Base-by-base conservation (phyloP, 1,284 basidiomycete species). In the Cryptococcus sp. region DNA sequence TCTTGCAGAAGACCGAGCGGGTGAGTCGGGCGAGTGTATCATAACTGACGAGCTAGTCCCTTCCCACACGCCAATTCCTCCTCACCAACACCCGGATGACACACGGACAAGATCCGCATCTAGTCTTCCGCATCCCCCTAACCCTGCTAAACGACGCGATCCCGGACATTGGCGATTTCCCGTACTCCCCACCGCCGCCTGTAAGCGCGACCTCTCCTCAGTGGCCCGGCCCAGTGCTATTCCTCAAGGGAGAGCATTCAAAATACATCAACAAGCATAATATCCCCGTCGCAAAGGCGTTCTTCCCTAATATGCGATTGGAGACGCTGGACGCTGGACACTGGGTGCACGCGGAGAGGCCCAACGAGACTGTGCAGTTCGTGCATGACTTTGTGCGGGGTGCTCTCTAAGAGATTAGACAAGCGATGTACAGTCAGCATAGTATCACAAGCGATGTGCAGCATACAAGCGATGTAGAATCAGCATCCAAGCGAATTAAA, bases 191-290 rank as follows among this genome's bases (percentile, higher is more conserved):
- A 60, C 57, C 68, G 27, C 63, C 68, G n/a, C 62, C 75, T 49
- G 48, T 64, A 23, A 48, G 48, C 2, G 49, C 69, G 61, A 65
- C 59, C 0, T 66, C 67, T 10, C 67, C 71, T 6, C 51, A 59
- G 25, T 84, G 79, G 76, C 57, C 74, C 1, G 81, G 81, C 1
- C 80, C 81, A 4, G 78, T 81, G 1, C 67, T 84, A 35, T 83
- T 84, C 68, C 62, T 84, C 62, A 84, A 84, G 65, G 83, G 83
- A 16, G 72, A 74, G 52, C 78, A 81, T 58, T 80, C 76, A 54
- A 78, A 76, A 61, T 84, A 84, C 66, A 74, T 85, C 68, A 85
- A 84, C 66, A 64, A 72, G 20, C 72, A 75, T 50, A 84, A 83
- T 64, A 76, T 82, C n/a, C 81, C 81, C 0, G 62, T 78, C 8